Percentiles rank a stretch among this genome's conserved stretches.
Evolutionary conservation across 768 basidiomycete genomes (phyloP).

Genomic region (Mycena floridula): DNA sequence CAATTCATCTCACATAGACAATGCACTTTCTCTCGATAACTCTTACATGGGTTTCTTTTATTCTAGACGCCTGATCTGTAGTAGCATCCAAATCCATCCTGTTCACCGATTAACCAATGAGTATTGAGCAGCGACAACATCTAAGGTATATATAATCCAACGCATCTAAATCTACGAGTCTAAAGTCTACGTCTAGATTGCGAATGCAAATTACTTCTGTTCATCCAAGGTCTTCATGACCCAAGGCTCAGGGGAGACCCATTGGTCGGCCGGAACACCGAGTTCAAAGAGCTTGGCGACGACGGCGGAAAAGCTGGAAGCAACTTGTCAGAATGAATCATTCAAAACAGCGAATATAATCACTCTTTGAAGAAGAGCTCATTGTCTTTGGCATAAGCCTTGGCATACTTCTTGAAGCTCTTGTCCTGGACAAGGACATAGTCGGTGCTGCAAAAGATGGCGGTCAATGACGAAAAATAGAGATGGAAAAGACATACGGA

Average conservation of each 20-base stretch:
- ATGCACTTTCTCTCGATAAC: no score
- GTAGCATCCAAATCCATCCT: no score
- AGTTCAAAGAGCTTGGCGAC: conserved; percentile 84
- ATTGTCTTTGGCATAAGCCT: conserved; percentile 81
- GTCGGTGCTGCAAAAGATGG: conserved; percentile 52
- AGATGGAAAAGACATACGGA: conserved; percentile 50
- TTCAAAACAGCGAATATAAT: conserved; percentile 15
- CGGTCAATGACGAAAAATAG: not conserved
- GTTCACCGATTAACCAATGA: no score
- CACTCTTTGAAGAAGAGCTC: conserved; percentile 93
- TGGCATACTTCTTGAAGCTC: conserved; percentile 83
- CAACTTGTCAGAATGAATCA: conserved; percentile 4
- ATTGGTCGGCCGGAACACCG: conserved; percentile 83
- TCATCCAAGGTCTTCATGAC: conserved; percentile 53
- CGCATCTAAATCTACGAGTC: no score
- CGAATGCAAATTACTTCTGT: conserved; percentile 18
- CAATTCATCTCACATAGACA: no score
- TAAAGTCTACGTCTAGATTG: not conserved
- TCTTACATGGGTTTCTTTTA: no score
- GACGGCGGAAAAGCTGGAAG: conserved; percentile 70
- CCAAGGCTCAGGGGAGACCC: conserved; percentile 70
- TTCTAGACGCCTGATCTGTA: no score
- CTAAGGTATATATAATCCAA: no score
- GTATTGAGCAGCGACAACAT: no score
- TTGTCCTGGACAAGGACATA: conserved; percentile 88